These are phyloP conservation scores for Penicillium concentricum DNA, from an alignment of 2,329 filamentous ascomycete genomes.

Conservation along the genomic window DNA sequence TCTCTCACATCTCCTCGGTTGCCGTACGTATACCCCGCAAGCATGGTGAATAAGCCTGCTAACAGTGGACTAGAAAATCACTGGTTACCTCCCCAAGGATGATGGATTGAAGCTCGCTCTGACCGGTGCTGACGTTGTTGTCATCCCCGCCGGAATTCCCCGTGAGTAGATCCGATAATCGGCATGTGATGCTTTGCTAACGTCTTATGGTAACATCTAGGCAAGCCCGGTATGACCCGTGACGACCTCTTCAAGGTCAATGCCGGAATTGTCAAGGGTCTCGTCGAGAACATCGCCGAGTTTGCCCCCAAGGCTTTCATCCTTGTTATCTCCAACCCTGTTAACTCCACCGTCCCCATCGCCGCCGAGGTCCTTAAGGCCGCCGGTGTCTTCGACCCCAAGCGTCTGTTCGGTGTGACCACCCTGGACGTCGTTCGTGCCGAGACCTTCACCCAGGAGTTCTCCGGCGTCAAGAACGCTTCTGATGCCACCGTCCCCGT, in stretches of 20 bases:
- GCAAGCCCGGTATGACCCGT: constrained; percentile 99
- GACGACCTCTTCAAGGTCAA: constrained; percentile 99
- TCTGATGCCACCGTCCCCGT: constrained; percentile 84
- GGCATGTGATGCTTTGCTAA: constrained; percentile 8
- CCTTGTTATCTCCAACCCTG: constrained; percentile 97
- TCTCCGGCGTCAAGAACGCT: constrained; percentile 78
- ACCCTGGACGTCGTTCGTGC: constrained; percentile 97
- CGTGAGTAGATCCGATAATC: constrained; percentile 58
- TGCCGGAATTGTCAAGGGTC: constrained; percentile 91
- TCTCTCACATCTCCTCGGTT: constrained; percentile 92
- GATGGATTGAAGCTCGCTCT: constrained; percentile 84
- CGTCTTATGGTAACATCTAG: constrained; percentile 46
- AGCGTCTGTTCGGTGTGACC: constrained; percentile 97
- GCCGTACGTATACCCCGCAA: constrained; percentile 60
- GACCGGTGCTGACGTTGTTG: constrained; percentile 89
- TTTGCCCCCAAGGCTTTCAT: constrained; percentile 89
- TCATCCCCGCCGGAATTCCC: constrained; percentile 97
- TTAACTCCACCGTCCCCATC: constrained; percentile 98
- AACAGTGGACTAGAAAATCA: constrained; percentile 63
- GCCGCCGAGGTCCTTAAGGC: constrained; percentile 94
- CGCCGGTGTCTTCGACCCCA: constrained; percentile 88
- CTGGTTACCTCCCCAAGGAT: constrained; percentile 82
- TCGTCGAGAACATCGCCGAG: constrained; percentile 85
- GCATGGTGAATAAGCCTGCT: not conserved
- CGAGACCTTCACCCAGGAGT: constrained; percentile 90